These are phyloP conservation scores for Ceratobasidium sp. DNA, from an alignment of 1,284 basidiomycete genomes.

Conservation along the genomic window DNA sequence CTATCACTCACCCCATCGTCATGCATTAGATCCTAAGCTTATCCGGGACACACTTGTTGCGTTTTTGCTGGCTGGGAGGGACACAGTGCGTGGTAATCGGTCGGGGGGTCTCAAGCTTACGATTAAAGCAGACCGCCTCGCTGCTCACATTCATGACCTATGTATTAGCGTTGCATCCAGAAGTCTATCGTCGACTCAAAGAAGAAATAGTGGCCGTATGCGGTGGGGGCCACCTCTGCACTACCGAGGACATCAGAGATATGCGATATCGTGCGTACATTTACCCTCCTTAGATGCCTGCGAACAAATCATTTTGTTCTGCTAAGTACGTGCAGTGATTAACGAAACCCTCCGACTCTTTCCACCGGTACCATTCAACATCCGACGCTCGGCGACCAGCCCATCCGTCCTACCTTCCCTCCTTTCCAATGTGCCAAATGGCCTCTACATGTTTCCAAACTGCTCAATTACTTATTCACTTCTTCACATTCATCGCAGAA, in stretches of 20 bases:
- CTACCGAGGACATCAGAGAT: slow-evolving; percentile 35
- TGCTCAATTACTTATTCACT: slow-evolving; percentile 42
- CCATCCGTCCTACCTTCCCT: slow-evolving; percentile 42
- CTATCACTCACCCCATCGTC: background rate
- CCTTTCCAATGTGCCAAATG: slow-evolving; percentile 39
- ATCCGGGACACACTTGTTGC: slow-evolving; percentile 46
- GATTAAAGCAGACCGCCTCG: slow-evolving; percentile 42
- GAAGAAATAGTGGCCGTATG: slow-evolving; percentile 37
- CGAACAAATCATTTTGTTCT: no score
- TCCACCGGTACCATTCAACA: slow-evolving; percentile 46
- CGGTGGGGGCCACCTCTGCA: slow-evolving; percentile 19
- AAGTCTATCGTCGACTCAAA: slow-evolving; percentile 13
- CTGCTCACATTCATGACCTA: slow-evolving; percentile 45
- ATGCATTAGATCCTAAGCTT: slow-evolving; percentile 34
- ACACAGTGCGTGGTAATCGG: slow-evolving; percentile 38
- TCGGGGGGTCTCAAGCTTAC: background rate
- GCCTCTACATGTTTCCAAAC: slow-evolving; percentile 41
- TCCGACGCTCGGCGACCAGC: slow-evolving; percentile 39
- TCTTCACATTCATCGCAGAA: slow-evolving; percentile 41
- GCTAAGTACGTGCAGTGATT: slow-evolving; percentile 43
- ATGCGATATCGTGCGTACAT: slow-evolving; percentile 43
- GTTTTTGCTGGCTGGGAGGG: slow-evolving; percentile 44
- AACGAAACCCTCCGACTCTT: slow-evolving; percentile 46
- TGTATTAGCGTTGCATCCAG: slow-evolving; percentile 40
- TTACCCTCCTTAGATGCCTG: no score